These are phyloP conservation scores for Aureobasidium subglaciale DNA, from an alignment of 2,329 filamentous ascomycete genomes.

Conservation along the genomic window DNA sequence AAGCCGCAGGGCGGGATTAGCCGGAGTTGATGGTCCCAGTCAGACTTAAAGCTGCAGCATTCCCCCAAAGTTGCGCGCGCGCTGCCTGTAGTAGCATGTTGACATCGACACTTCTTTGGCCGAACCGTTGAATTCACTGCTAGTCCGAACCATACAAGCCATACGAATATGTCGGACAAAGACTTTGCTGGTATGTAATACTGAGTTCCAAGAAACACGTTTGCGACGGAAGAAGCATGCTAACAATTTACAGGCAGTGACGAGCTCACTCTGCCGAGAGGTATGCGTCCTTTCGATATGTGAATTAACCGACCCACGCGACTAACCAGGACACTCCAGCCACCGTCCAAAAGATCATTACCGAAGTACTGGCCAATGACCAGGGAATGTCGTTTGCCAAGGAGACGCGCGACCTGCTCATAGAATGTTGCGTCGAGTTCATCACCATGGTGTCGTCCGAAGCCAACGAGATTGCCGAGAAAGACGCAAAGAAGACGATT, in stretches of 20 bases:
- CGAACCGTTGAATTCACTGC: slow-evolving; percentile 5
- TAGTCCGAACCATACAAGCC: background rate
- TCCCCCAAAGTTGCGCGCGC: slow-evolving; percentile 2
- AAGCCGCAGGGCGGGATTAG: background rate
- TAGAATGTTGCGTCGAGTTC: slow-evolving; percentile 98
- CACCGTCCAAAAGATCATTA: slow-evolving; percentile 76
- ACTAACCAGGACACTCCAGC: slow-evolving; percentile 35
- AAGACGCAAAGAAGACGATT: slow-evolving; percentile 98
- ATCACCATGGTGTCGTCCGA: slow-evolving; percentile 98
- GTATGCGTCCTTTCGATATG: slow-evolving; percentile 24
- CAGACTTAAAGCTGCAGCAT: slow-evolving; percentile 14
- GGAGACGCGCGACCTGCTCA: slow-evolving; percentile 88
- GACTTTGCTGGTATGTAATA: slow-evolving; percentile 43
- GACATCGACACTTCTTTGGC: slow-evolving; percentile 9
- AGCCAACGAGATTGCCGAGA: slow-evolving; percentile 97
- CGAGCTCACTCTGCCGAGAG: slow-evolving; percentile 55
- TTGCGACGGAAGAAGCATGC: slow-evolving; percentile 12
- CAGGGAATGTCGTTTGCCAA: slow-evolving; percentile 82
- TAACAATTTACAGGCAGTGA: slow-evolving; percentile 41
- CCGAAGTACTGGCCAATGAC: slow-evolving; percentile 77
- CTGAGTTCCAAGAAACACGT: background rate
- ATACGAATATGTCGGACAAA: slow-evolving; percentile 49
- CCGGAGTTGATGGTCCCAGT: background rate
- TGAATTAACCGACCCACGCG: background rate
- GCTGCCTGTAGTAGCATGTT: background rate